Conservation (phyloP, 1,284 basidiomycete species). For the Prillingera fragicola region DNA sequence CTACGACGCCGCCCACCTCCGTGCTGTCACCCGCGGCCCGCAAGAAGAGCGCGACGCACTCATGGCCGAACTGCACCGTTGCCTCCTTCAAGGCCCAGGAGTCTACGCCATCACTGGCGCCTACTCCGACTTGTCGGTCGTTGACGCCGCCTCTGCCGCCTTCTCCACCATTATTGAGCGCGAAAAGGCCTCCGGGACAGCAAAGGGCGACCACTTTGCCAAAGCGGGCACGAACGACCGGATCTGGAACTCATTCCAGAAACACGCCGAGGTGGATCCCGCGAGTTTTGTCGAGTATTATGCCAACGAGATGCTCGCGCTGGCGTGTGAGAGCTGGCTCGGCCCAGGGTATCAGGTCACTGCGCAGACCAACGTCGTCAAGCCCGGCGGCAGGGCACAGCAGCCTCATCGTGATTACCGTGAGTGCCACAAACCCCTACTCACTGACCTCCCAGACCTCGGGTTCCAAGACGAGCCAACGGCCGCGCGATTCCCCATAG, state of each 20-base stretch:
- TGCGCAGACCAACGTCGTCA: conserved; percentile 18
- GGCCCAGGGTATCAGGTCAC: conserved; percentile 17
- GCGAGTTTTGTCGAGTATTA: conserved; percentile 13
- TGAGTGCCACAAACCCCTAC: not conserved
- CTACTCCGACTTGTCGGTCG: not conserved
- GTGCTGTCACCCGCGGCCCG: not conserved
- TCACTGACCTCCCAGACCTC: not conserved
- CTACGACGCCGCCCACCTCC: conserved; percentile 6
- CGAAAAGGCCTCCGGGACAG: not conserved
- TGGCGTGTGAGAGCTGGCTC: conserved; percentile 15
- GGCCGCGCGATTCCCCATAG: conserved; percentile 9
- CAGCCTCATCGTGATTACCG: conserved; percentile 19
- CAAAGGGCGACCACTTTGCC: conserved; percentile 17
- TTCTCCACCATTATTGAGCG: conserved; percentile 2
- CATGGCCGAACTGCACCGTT: conserved; percentile 15
- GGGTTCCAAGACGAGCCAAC: conserved; percentile 8
- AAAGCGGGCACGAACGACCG: conserved; percentile 14
- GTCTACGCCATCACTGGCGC: conserved; percentile 8
- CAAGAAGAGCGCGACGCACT: not conserved
- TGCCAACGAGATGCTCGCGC: conserved; percentile 11
- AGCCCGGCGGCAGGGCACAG: conserved; percentile 15
- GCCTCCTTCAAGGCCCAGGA: conserved; percentile 12
- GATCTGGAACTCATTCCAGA: conserved; percentile 21
- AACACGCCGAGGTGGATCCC: conserved; percentile 9
- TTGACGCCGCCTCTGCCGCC: conserved; percentile 1